phyloP scores from a whole-genome alignment of 2,329 filamentous ascomycete genomes.

The Pseudocercospora cruenta region DNA sequence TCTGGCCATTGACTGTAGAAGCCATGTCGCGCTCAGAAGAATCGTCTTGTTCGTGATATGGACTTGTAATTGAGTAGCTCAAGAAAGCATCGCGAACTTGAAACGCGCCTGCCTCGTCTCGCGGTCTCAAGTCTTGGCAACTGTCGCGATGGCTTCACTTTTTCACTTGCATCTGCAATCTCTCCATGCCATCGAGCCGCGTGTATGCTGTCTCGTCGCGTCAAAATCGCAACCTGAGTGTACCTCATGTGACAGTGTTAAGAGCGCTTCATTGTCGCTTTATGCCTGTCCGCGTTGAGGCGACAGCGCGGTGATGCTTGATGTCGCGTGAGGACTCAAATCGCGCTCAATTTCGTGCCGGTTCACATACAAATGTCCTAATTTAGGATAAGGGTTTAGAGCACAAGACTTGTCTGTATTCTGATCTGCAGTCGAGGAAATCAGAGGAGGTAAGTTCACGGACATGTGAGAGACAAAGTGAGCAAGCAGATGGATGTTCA shows the following conservation, averaged over 20 bases:
- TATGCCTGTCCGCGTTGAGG: background rate
- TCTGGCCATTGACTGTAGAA: conserved; percentile 56
- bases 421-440: too few relatives aligned
- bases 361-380: too few relatives aligned
- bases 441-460: too few relatives aligned
- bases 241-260: background rate
- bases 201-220: background rate
- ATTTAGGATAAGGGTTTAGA: too few relatives aligned
- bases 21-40: conserved; percentile 32
- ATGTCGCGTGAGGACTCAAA: too few relatives aligned
- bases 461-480: too few relatives aligned
- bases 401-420: too few relatives aligned
- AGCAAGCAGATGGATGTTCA: too few relatives aligned
- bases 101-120: background rate
- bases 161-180: background rate
- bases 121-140: background rate
- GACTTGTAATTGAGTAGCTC: background rate
- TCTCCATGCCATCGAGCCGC: background rate
- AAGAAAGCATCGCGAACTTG: background rate
- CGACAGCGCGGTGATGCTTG: too few relatives aligned
- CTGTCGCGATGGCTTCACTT: background rate
- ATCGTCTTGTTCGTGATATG: conserved; percentile 46
- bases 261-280: background rate
- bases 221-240: background rate
- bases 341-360: too few relatives aligned